A percentile compares a stretch with the other conserved stretches of the same genome.
These are phyloP conservation scores for Talaromyces nanjingensis DNA, from an alignment of 495 filamentous ascomycete species.

Conservation along the genomic window DNA sequence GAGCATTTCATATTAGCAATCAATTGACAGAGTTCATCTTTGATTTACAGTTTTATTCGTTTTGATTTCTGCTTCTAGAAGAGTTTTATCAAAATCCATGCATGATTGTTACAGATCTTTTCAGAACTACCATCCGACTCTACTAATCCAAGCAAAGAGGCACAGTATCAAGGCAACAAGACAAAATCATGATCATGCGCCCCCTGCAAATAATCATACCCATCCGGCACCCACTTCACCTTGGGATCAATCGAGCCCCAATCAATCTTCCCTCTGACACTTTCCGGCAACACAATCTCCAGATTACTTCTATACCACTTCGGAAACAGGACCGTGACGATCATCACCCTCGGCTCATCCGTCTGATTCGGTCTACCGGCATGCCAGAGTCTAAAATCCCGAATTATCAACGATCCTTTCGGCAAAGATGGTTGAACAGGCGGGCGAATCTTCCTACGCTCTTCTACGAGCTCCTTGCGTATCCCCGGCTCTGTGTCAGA, in stretches of 20 bases:
- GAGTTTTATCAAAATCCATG: not conserved
- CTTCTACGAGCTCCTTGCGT: conserved; percentile 22
- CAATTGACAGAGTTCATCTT: not conserved
- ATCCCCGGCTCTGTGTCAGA: conserved; percentile 18
- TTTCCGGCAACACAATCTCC: conserved; percentile 15
- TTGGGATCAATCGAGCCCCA: conserved; percentile 13
- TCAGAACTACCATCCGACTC: not conserved
- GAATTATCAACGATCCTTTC: conserved; percentile 32
- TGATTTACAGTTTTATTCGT: not conserved
- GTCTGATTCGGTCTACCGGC: conserved; percentile 38
- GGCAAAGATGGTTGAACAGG: conserved; percentile 30
- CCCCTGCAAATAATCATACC: conserved; percentile 22
- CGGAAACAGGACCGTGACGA: conserved; percentile 27
- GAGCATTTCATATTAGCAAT: not conserved
- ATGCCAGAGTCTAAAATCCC: conserved; percentile 39
- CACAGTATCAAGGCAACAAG: conserved; percentile 8
- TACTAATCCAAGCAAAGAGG: not conserved
- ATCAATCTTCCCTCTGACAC: conserved; percentile 15
- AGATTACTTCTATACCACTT: conserved; percentile 21
- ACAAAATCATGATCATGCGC: conserved; percentile 24
- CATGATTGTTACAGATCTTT: not conserved
- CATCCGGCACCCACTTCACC: conserved; percentile 22
- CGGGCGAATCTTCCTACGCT: conserved; percentile 21
- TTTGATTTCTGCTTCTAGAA: not conserved
- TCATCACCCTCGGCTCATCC: conserved; percentile 34